These are phyloP conservation scores for Vigna radiata DNA, from an alignment of 306 rosid species.

Conservation along the genomic window DNA sequence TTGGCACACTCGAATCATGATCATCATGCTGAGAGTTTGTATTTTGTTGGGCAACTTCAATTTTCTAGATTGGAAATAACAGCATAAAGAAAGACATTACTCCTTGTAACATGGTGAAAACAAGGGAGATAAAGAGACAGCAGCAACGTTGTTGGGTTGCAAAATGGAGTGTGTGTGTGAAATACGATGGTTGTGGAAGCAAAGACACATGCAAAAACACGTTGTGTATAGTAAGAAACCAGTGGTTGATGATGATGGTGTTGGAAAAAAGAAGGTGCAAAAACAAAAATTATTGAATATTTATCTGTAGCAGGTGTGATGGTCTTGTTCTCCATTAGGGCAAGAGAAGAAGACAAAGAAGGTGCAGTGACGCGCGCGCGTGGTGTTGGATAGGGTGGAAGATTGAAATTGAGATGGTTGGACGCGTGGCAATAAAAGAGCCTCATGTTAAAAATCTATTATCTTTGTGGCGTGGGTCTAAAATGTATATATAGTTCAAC, in stretches of 20 bases:
- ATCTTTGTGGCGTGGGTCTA: background rate
- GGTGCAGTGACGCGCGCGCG: background rate
- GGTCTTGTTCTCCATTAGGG: background rate
- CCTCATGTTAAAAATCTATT: slow-evolving; percentile 24
- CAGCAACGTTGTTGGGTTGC: background rate
- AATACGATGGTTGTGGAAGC: background rate
- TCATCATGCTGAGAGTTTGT: background rate
- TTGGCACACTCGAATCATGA: too few relatives aligned
- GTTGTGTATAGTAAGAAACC: slow-evolving; percentile 14
- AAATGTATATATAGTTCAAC: background rate
- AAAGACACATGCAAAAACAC: slow-evolving; percentile 11
- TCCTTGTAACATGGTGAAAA: too few relatives aligned
- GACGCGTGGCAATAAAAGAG: slow-evolving; percentile 24
- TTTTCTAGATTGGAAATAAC: background rate
- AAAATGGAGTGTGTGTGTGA: background rate
- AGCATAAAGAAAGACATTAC: too few relatives aligned
- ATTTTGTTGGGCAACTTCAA: background rate
- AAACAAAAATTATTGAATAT: background rate
- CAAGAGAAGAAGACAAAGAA: background rate
- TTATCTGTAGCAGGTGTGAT: background rate
- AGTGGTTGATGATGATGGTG: background rate
- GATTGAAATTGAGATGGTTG: background rate
- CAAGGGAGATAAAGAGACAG: background rate
- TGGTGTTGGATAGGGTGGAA: background rate
- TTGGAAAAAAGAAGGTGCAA: slow-evolving; percentile 9